Conservation (phyloP, 768 basidiomycete species). For the Auricularia heimuer region DNA sequence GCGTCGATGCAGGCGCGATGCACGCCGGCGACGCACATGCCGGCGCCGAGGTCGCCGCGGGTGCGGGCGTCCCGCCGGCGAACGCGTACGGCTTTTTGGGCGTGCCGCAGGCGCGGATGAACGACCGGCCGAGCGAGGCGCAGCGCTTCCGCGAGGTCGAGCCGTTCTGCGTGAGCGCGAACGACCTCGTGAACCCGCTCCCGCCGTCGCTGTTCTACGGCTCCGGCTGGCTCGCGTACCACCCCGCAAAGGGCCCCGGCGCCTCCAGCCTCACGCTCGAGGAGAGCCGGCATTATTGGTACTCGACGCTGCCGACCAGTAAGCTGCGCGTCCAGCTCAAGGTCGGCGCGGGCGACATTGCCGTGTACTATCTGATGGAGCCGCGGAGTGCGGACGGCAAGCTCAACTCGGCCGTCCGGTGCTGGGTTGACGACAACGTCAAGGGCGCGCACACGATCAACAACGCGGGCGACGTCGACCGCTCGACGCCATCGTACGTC, state of each 20-base stretch:
- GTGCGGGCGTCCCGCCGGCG: conserved; percentile 3
- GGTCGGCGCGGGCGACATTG: conserved; percentile 84
- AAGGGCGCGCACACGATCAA: conserved; percentile 64
- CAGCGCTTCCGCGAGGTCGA: conserved; percentile 68
- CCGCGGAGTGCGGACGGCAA: conserved; percentile 43
- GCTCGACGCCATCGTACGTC: conserved; percentile 58
- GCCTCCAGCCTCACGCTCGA: conserved; percentile 26
- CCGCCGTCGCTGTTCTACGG: conserved; percentile 92
- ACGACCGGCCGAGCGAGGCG: conserved; percentile 35
- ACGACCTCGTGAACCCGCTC: conserved; percentile 94
- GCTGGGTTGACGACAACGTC: conserved; percentile 98
- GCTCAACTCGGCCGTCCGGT: conserved; percentile 63
- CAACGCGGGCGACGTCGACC: conserved; percentile 60
- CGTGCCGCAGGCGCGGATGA: conserved; percentile 68
- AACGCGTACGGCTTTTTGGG: conserved; percentile 20
- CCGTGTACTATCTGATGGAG: conserved; percentile 80
- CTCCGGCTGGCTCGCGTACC: conserved; percentile 78
- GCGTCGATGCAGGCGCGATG: conserved; percentile 15
- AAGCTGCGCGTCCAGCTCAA: conserved; percentile 74
- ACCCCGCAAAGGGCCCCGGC: conserved; percentile 41
- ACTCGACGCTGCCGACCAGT: conserved; percentile 76
- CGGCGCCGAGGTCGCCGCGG: neutral
- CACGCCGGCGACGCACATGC: conserved; percentile 11
- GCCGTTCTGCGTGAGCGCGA: conserved; percentile 92
- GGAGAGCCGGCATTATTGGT: conserved; percentile 78